A percentile compares a stretch with the other conserved stretches of the same genome.
These are phyloP conservation scores for Incumbomyces delicatus DNA, from an alignment of 2,329 filamentous ascomycete species.

Conservation along the genomic window DNA sequence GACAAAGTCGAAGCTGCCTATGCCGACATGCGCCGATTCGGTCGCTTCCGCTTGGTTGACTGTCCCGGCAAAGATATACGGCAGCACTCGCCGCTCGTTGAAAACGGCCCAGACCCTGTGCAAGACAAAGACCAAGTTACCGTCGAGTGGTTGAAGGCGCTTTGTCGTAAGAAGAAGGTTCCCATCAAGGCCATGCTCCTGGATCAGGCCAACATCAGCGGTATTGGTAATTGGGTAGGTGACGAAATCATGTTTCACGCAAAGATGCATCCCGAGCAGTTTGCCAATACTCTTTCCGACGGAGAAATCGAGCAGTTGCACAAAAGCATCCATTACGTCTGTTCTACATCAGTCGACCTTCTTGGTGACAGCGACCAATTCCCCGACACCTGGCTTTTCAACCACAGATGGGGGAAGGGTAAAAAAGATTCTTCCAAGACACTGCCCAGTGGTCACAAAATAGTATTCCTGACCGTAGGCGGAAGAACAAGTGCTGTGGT, in stretches of 20 bases:
- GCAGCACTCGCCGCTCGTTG: conserved; percentile 65
- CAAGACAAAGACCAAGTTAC: conserved; percentile 70
- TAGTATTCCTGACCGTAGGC: conserved; percentile 79
- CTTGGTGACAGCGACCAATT: conserved; percentile 77
- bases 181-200: conserved; percentile 82
- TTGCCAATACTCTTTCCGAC: conserved; percentile 64
- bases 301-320: conserved; percentile 63
- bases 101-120: conserved; percentile 91
- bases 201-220: conserved; percentile 79
- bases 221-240: conserved; percentile 94
- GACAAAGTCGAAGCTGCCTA: conserved; percentile 64
- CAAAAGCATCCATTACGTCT: conserved; percentile 65
- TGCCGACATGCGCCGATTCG: conserved; percentile 71
- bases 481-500: conserved; percentile 86
- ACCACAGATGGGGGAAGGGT: conserved; percentile 80
- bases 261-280: conserved; percentile 76
- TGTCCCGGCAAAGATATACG: conserved; percentile 68
- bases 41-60: conserved; percentile 70
- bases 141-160: conserved; percentile 60
- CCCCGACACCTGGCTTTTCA: conserved; percentile 79
- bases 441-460: conserved; percentile 74
- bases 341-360: conserved; percentile 64
- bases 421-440: conserved; percentile 58
- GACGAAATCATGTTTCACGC: conserved; percentile 91
- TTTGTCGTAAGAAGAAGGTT: conserved; percentile 66